A percentile compares a stretch with the other conserved stretches of the same genome.
Evolutionary conservation across 805 yeast genomes (phyloP).

Genomic region (Ogataea wickerhamii): DNA sequence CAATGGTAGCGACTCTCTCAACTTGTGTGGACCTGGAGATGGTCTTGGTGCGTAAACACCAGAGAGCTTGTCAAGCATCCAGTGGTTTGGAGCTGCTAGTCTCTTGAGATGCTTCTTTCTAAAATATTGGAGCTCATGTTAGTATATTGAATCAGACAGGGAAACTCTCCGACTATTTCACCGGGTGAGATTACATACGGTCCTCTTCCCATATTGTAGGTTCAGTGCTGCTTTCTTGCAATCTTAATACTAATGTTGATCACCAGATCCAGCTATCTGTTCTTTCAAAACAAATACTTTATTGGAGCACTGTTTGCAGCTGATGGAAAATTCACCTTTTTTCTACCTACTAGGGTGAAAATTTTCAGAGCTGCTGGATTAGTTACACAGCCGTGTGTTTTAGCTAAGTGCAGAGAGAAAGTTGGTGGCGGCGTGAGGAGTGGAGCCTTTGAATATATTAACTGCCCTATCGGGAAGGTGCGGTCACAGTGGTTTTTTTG

Average conservation of each 20-base stretch:
- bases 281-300: neutral
- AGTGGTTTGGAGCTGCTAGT: slow-evolving; percentile 99
- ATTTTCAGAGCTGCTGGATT: slow-evolving; percentile 6
- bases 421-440: slow-evolving; percentile 1
- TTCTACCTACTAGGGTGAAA: slow-evolving; percentile 4
- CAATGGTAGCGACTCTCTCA: slow-evolving; percentile 96
- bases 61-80: slow-evolving; percentile 99
- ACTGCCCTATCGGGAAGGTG: slow-evolving; percentile 1
- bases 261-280: neutral
- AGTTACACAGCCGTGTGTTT: slow-evolving; percentile 3
- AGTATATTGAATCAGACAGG: neutral
- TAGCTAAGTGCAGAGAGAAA: slow-evolving; percentile 3
- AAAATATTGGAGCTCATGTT: slow-evolving; percentile 18
- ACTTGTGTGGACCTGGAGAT: slow-evolving; percentile 99
- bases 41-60: slow-evolving; percentile 99
- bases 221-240: slow-evolving; percentile 2
- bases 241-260: slow-evolving; percentile 2
- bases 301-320: neutral
- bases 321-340: neutral
- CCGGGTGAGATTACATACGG: slow-evolving; percentile 66
- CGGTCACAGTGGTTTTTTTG: slow-evolving; percentile 1
- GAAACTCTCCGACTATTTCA: too few species aligned
- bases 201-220: slow-evolving; percentile 69
- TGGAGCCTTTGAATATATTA: neutral
- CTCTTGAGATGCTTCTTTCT: slow-evolving; percentile 99